These are phyloP conservation scores for Centaurea solstitialis DNA, from an alignment of 129 eudicot species.

Conservation along the genomic window DNA sequence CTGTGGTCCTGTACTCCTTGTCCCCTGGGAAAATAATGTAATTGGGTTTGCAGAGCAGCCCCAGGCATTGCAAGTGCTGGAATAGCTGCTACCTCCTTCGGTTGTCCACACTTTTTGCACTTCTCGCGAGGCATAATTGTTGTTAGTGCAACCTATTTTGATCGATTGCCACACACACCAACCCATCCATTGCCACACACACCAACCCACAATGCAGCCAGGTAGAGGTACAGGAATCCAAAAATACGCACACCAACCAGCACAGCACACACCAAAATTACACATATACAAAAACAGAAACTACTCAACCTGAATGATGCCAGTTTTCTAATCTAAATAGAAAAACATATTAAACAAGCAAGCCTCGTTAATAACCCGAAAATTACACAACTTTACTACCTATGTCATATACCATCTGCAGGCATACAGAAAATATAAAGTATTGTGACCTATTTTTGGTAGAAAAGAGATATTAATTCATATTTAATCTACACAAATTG, in stretches of 20 bases:
- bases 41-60: slow-evolving; percentile 76
- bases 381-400: not conserved
- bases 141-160: slow-evolving; percentile 99
- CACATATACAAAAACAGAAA: slow-evolving; percentile 50
- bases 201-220: slow-evolving; percentile 71
- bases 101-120: slow-evolving; percentile 99
- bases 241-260: slow-evolving; percentile 81
- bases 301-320: slow-evolving; percentile 56
- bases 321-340: slow-evolving; percentile 16
- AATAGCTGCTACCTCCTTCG: slow-evolving; percentile 93
- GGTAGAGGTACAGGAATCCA: slow-evolving; percentile 56
- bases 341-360: not conserved
- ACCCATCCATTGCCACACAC: slow-evolving; percentile 85
- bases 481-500: too few relatives aligned
- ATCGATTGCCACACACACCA: slow-evolving; percentile 52
- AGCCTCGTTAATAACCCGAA: slow-evolving; percentile 4
- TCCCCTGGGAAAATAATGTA: slow-evolving; percentile 79
- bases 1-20: slow-evolving; percentile 63
- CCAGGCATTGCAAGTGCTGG: slow-evolving; percentile 93
- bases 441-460: too few relatives aligned
- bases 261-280: slow-evolving; percentile 67
- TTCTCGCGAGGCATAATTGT: slow-evolving; percentile 99
- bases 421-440: too few relatives aligned
- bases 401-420: not conserved
- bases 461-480: too few relatives aligned